Evolutionary conservation across 2,329 filamentous ascomycete genomes (phyloP).

Genomic region (Dactylonectria estremocensis): DNA sequence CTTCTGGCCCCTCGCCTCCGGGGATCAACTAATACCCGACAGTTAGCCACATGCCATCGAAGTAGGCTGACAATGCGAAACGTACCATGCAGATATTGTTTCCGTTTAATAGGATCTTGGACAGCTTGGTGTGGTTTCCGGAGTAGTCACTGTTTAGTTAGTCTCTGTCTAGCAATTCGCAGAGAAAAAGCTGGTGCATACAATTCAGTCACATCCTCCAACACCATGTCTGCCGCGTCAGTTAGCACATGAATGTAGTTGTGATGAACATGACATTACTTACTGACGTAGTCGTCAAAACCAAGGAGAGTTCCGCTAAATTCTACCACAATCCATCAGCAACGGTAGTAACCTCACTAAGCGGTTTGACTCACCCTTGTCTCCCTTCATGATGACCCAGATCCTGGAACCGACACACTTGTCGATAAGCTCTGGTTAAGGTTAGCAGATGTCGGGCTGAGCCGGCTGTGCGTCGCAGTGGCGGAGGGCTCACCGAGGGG

Average conservation of each 20-base stretch:
- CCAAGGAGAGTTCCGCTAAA: conserved; percentile 95
- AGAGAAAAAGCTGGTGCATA: conserved; percentile 60
- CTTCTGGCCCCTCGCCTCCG: conserved; percentile 79
- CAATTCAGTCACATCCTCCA: conserved; percentile 98
- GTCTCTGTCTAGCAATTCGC: not conserved
- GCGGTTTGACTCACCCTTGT: conserved; percentile 78
- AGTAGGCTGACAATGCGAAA: not conserved
- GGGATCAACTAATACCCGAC: conserved; percentile 76
- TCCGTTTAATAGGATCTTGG: conserved; percentile 96
- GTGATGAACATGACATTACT: conserved; percentile 61
- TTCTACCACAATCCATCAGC: conserved; percentile 69
- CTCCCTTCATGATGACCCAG: conserved; percentile 99
- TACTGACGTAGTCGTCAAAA: conserved; percentile 99
- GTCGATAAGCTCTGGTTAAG: conserved; percentile 88
- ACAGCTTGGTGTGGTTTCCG: conserved; percentile 87
- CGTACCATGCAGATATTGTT: conserved; percentile 99
- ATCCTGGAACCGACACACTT: conserved; percentile 98
- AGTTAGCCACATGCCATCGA: conserved; percentile 24
- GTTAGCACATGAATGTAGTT: conserved; percentile 37
- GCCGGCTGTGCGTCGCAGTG: conserved; percentile 7
- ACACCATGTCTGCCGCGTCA: conserved; percentile 85
- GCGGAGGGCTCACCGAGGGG: conserved; percentile 71
- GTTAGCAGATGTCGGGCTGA: conserved; percentile 38
- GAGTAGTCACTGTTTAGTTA: conserved; percentile 83
- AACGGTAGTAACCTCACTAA: not conserved